These are phyloP conservation scores for Puccinia coronata DNA, from an alignment of 1,284 basidiomycete species.

Conservation along the genomic window DNA sequence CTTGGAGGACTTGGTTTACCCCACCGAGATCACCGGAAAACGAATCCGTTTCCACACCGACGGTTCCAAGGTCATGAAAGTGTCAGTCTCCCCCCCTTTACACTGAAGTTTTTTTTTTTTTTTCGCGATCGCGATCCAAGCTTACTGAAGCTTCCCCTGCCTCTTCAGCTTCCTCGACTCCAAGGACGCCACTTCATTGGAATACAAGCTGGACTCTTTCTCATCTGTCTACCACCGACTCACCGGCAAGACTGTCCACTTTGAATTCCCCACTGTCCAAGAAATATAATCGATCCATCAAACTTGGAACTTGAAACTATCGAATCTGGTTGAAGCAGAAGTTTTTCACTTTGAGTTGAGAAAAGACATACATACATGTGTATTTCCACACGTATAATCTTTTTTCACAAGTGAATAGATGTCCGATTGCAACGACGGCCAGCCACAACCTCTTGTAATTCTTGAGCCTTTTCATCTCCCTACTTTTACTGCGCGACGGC, in stretches of 20 bases:
- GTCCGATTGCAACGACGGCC: no score
- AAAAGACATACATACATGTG: no score
- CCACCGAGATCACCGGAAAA: slow-evolving; percentile 98
- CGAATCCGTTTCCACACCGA: slow-evolving; percentile 70
- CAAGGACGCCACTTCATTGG: slow-evolving; percentile 96
- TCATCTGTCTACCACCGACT: slow-evolving; percentile 89
- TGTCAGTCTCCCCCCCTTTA: slow-evolving; percentile 29
- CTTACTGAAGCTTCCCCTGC: background rate
- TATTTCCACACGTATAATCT: no score
- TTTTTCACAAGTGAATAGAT: no score
- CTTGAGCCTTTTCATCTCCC: no score
- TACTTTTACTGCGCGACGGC: no score
- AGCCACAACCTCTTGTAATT: no score
- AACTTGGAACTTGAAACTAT: background rate
- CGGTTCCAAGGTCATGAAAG: slow-evolving; percentile 58
- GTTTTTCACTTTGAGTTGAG: no score
- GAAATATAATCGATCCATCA: slow-evolving; percentile 27
- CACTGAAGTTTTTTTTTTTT: no score
- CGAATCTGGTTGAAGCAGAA: no score
- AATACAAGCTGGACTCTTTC: slow-evolving; percentile 99
- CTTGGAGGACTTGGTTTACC: slow-evolving; percentile 98
- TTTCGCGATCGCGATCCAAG: background rate
- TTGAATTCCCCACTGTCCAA: slow-evolving; percentile 54
- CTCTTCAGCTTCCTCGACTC: slow-evolving; percentile 85
- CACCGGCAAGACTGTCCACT: slow-evolving; percentile 85